Conservation (phyloP, 306 rosid species). For the Datisca glomerata region DNA sequence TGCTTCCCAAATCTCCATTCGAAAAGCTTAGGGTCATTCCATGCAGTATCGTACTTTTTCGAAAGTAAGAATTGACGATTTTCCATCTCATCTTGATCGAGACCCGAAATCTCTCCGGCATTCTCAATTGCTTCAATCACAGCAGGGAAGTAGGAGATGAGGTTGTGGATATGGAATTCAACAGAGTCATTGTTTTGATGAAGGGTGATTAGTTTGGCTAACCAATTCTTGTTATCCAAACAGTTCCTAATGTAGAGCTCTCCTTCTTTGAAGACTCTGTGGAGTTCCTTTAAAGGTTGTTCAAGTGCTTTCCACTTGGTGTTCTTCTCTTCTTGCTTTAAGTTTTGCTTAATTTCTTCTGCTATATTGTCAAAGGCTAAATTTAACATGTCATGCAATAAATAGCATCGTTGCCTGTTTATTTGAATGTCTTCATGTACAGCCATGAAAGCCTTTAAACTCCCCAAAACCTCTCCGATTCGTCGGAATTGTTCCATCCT, state of each 20-base stretch:
- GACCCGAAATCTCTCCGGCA: constrained; percentile 63
- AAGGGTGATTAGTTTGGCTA: constrained; percentile 51
- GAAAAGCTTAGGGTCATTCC: constrained; percentile 77
- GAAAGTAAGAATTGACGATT: constrained; percentile 46
- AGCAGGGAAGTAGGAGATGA: constrained; percentile 59
- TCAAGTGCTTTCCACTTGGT: constrained; percentile 85
- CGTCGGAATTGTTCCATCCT: constrained; percentile 99
- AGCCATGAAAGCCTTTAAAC: constrained; percentile 80
- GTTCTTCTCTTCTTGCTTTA: constrained; percentile 58
- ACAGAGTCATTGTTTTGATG: constrained; percentile 54
- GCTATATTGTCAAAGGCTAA: constrained; percentile 69
- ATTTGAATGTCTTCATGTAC: constrained; percentile 66
- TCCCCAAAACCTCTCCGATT: constrained; percentile 87
- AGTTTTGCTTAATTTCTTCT: constrained; percentile 57
- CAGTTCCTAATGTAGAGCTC: constrained; percentile 61
- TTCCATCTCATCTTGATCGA: constrained; percentile 51
- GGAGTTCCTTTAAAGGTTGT: constrained; percentile 55
- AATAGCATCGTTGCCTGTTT: constrained; percentile 51
- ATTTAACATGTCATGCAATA: constrained; percentile 45
- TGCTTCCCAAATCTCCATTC: constrained; percentile 90
- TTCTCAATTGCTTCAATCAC: constrained; percentile 74
- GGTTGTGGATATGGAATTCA: constrained; percentile 72
- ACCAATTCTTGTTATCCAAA: constrained; percentile 61
- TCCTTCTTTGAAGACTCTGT: constrained; percentile 64
- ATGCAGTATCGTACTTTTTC: constrained; percentile 58